Evolutionary conservation across 2,329 filamentous ascomycete species (phyloP).

Genomic region (Aspergillus quadrilineatus): DNA sequence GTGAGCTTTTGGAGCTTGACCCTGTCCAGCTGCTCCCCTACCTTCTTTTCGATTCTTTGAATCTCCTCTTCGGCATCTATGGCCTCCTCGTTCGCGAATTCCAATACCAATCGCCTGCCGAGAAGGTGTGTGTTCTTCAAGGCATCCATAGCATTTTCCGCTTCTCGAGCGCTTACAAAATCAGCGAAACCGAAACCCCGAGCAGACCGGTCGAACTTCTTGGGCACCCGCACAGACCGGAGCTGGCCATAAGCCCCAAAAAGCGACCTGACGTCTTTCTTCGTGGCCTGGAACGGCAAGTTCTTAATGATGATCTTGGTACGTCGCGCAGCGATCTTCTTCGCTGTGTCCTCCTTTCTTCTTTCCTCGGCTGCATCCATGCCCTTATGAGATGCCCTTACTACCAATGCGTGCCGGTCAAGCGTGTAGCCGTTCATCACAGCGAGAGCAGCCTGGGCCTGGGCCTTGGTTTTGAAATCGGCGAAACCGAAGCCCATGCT

Average conservation of each 20-base stretch:
- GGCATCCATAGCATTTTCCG: conserved; percentile 84
- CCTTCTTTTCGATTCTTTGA: conserved; percentile 94
- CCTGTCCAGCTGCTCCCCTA: conserved; percentile 84
- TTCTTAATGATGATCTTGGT: conserved; percentile 99
- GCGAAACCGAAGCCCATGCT: conserved; percentile 98
- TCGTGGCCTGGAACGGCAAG: conserved; percentile 89
- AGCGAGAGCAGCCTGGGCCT: conserved; percentile 75
- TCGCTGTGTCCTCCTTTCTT: conserved; percentile 76
- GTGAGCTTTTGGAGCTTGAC: conserved; percentile 87
- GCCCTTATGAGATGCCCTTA: conserved; percentile 84
- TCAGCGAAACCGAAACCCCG: conserved; percentile 97
- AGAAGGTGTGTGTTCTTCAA: conserved; percentile 90
- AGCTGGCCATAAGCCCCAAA: conserved; percentile 91
- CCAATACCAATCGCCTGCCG: conserved; percentile 82
- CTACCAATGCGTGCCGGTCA: conserved; percentile 80
- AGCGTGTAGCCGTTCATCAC: conserved; percentile 87
- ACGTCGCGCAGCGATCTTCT: conserved; percentile 71
- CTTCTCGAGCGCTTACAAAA: conserved; percentile 88
- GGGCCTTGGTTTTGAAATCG: conserved; percentile 75
- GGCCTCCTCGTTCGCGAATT: conserved; percentile 85
- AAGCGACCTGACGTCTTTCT: conserved; percentile 83
- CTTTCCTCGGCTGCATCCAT: conserved; percentile 85
- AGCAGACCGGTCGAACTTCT: conserved; percentile 86
- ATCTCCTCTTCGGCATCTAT: conserved; percentile 95
- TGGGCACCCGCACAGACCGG: conserved; percentile 86